Base-by-base conservation (phyloP, 2,329 filamentous ascomycete genomes). In the Phialocephala subalpina region DNA sequence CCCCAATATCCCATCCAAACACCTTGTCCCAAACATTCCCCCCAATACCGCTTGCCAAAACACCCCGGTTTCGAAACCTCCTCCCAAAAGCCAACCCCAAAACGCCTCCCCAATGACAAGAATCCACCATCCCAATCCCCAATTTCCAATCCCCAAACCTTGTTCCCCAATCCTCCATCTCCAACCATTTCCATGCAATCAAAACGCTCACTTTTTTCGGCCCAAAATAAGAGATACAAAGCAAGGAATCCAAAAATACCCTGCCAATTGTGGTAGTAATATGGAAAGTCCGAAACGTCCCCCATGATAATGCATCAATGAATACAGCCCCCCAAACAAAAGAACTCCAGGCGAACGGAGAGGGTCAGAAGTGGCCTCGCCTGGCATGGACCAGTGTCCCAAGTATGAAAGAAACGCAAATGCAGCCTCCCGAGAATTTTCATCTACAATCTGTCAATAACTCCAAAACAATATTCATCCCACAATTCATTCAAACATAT, bases 151-250 rank as follows among this genome's bases (percentile, higher is more conserved):
- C n/a, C n/a, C n/a, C n/a, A n/a, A n/a, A n/a, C n/a, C n/a, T n/a
- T n/a, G n/a, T n/a, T 33, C 29, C 29, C 29, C 29, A 4, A 33
- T 5, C 29, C 9, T 9, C 29, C 29, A 4, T 33, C 45, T 9
- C 11, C 20, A 1, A 22, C 18, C 22, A 8, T 49, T 49, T 49
- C 45, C 22, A 49, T 49, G 45, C 45, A 18, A 35, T 33, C n/a
- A 56, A 33, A 56, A 56, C 16, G 52, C 52, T 56, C 52, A 56
- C 52, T 56, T 56, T 56, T 56, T 33, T 56, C 27, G 3, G 18
- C 4, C 52, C 52, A 4, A 56, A 56, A 20, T 33, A 56, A 56
- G 33, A 33, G 27, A 36, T 56, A 56, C 52, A 33, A 56, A 35
- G 29, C 25, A 35, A 22, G 25, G 14, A 9, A 18, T 14, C 27